Percentiles rank a stretch among this genome's conserved stretches.
phyloP scores from a whole-genome alignment of 1,139 yeast genomes.

The Geotrichum bryndzae region DNA sequence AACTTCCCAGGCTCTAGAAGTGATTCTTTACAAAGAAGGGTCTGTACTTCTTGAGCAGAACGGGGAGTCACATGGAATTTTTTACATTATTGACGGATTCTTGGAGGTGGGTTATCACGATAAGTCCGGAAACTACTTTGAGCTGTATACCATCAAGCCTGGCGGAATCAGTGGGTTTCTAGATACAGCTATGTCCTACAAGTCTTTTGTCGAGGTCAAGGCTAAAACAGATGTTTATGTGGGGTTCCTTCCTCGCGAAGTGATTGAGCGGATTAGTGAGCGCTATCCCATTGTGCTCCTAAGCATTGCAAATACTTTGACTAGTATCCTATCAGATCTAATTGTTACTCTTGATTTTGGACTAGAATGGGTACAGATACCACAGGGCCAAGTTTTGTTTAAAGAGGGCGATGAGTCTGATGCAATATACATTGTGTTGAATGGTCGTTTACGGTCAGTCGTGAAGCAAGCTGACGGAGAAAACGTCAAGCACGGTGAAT shows the following conservation, averaged over 20 bases:
- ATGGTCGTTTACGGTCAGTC: slow-evolving; percentile 79
- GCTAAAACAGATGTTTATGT: slow-evolving; percentile 57
- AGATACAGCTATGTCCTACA: slow-evolving; percentile 77
- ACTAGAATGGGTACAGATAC: slow-evolving; percentile 87
- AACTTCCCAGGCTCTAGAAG: slow-evolving; percentile 57
- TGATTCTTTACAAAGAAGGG: slow-evolving; percentile 51
- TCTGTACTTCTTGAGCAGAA: slow-evolving; percentile 58
- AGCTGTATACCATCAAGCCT: slow-evolving; percentile 54
- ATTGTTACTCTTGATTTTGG: slow-evolving; percentile 82
- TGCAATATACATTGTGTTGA: slow-evolving; percentile 84
- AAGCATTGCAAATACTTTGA: slow-evolving; percentile 68
- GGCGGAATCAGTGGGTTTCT: slow-evolving; percentile 90
- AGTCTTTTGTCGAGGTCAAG: slow-evolving; percentile 65
- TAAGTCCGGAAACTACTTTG: slow-evolving; percentile 35
- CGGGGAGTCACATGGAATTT: slow-evolving; percentile 65
- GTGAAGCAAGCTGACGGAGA: slow-evolving; percentile 32
- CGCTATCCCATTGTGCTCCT: slow-evolving; percentile 69
- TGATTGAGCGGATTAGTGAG: slow-evolving; percentile 64
- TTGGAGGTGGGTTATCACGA: slow-evolving; percentile 52
- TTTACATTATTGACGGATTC: slow-evolving; percentile 71
- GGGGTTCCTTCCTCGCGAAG: slow-evolving; percentile 62
- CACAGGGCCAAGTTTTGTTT: slow-evolving; percentile 76
- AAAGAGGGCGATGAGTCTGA: slow-evolving; percentile 84
- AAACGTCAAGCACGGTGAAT: slow-evolving; percentile 53
- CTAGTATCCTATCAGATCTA: slow-evolving; percentile 58